Evolutionary conservation across 148 eudicot genomes (phyloP).

Genomic region (Pouteria glomerata): DNA sequence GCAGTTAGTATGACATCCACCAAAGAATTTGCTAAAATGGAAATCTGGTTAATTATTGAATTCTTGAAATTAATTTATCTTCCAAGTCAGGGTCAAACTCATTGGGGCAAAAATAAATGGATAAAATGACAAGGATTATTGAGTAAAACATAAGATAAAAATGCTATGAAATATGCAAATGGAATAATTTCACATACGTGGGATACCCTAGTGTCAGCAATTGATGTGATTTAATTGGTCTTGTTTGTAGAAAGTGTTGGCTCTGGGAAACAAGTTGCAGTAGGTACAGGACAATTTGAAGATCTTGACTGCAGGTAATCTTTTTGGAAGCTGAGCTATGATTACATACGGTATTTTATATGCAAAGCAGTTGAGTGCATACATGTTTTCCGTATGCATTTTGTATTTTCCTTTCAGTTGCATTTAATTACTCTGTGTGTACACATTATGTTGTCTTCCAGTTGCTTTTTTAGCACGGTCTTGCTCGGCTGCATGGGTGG

Average conservation of each 20-base stretch:
- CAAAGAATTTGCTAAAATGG: background rate
- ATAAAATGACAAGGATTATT: background rate
- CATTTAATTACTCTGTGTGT: background rate
- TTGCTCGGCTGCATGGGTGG: background rate
- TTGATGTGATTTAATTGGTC: slow-evolving; percentile 1
- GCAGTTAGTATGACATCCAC: background rate
- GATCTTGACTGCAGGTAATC: slow-evolving; percentile 76
- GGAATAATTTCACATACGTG: background rate
- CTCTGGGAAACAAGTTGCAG: slow-evolving; percentile 58
- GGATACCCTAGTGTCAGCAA: background rate
- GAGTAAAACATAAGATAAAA: background rate
- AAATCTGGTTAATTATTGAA: background rate
- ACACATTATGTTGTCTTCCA: background rate
- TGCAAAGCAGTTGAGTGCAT: background rate
- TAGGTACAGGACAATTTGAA: slow-evolving; percentile 72
- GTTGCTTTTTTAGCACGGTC: background rate
- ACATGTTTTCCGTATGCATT: background rate
- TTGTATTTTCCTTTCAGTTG: background rate
- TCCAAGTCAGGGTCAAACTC: background rate
- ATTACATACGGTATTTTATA: background rate
- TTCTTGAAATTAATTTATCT: background rate
- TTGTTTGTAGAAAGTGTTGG: slow-evolving; percentile 33
- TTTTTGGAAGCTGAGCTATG: background rate
- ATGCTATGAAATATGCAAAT: background rate
- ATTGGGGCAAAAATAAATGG: background rate